These are phyloP conservation scores for Biscutella laevigata DNA, from an alignment of 441 rosid species.

Conservation along the genomic window DNA sequence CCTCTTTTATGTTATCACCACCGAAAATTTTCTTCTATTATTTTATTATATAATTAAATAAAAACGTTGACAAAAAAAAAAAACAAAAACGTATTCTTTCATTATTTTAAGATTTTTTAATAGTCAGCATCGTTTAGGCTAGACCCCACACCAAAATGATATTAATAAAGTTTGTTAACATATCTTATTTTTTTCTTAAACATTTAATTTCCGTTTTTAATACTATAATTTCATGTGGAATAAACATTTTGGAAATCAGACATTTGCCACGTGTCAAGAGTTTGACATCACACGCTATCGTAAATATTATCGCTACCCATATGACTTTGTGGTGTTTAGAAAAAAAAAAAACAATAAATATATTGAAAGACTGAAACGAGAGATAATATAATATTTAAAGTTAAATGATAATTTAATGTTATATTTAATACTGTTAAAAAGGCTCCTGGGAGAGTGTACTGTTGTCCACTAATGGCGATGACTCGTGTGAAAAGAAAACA, in stretches of 20 bases:
- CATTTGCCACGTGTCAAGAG: constrained; percentile 58
- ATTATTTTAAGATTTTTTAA: constrained; percentile 12
- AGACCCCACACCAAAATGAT: neutral
- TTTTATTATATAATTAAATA: neutral
- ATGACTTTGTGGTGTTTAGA: constrained; percentile 12
- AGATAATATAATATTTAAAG: neutral
- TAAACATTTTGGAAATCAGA: constrained; percentile 4
- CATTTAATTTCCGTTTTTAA: neutral
- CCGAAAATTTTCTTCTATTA: neutral
- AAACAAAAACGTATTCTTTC: constrained; percentile 23
- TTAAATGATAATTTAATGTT: neutral
- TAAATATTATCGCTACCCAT: constrained; percentile 35
- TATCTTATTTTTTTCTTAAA: neutral
- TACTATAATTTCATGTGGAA: constrained; percentile 14
- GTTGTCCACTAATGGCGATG: constrained; percentile 54
- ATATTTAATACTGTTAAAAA: neutral
- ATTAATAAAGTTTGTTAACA: too few relatives aligned
- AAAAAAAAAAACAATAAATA: neutral
- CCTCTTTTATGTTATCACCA: constrained; percentile 14
- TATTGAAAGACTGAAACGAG: neutral
- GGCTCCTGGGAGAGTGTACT: constrained; percentile 23
- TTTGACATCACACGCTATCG: constrained; percentile 40
- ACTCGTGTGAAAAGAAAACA: constrained; percentile 20
- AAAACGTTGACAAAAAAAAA: too few relatives aligned
- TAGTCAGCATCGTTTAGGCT: constrained; percentile 21